Base-by-base conservation (phyloP, 1,284 basidiomycete genomes). In the Trametes versicolor region DNA sequence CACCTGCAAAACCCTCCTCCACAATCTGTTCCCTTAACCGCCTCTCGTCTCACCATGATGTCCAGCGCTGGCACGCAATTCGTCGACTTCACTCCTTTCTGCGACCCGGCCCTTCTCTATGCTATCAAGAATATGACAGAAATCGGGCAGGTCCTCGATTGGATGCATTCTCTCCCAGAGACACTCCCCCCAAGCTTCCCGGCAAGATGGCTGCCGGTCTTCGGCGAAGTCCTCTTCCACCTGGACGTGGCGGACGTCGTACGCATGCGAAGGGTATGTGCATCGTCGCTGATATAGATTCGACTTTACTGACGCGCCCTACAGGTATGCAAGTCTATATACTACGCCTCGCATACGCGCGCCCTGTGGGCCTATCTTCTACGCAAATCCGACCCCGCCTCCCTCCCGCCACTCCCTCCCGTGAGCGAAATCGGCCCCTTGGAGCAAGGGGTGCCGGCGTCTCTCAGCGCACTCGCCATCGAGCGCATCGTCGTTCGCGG, bases 401-500 rank as follows among this genome's bases (percentile, higher is more conserved):
- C 3, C 7, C 52, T 54, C 6, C 52, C 52, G 1, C 52, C 37
- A 5, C 37, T 39, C 13, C 21, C 52, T 15, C 52, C 52, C 7
- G 23, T 54, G 3, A 4, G 1, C 12, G 37, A 54, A 12, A 39
- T 19, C 10, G 37, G 37, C 1, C 36, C 36, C 4, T 23, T 54
- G 9, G 9, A n/a, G 21, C 13, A 39, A 3, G 52, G 52, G 13
- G 52, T 54, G 19, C 52, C 52, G 13, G 37, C 6, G 1, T 25
- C 2, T 15, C 37, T 54, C 12, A 34, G 7, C 37, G 52, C 52
- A 7, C 21, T 29, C 52, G 37, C 29, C 21, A 39, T 41, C 36
- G 52, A 54, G 21, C 37, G 37, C 21, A 54, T 54, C 37, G 37
- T 54, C 52, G 52, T 54, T 23, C 52, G 52, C 37, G 36, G 34